Conservation (phyloP, 192 early-diverging fungal species). For the Gamsiella multidivaricata region DNA sequence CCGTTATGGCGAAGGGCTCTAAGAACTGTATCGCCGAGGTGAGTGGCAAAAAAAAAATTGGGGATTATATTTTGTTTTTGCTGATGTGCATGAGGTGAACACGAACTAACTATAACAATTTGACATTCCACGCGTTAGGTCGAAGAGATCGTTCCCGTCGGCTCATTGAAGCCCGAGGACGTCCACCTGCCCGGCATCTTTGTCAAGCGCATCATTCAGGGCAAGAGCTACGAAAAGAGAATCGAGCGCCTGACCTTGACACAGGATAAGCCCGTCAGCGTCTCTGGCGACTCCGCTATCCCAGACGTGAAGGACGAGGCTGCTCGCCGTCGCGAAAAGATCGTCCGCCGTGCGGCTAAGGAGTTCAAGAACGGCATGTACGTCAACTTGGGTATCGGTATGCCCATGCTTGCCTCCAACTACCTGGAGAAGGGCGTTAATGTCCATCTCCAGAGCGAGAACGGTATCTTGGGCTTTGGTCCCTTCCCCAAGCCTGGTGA, state of each 20-base stretch:
- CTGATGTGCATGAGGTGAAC: too few relatives aligned
- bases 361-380: conserved; percentile 85
- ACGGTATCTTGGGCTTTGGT: conserved; percentile 82
- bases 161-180: conserved; percentile 72
- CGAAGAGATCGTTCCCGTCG: conserved; percentile 81
- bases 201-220: conserved; percentile 78
- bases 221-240: conserved; percentile 77
- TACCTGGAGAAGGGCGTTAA: conserved; percentile 76
- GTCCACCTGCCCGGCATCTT: conserved; percentile 82
- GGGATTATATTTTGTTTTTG: too few relatives aligned
- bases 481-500: conserved; percentile 79
- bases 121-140: conserved; percentile 34
- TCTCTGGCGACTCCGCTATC: conserved; percentile 39
- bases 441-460: conserved; percentile 82
- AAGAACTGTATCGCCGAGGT: conserved; percentile 80
- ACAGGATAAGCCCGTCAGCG: conserved; percentile 42
- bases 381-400: conserved; percentile 80
- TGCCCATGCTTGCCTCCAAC: conserved; percentile 84
- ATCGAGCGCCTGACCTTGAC: conserved; percentile 74
- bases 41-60: neutral
- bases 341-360: conserved; percentile 79
- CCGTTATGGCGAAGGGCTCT: conserved; percentile 77
- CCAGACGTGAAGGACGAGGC: conserved; percentile 50
- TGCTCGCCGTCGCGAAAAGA: conserved; percentile 66
- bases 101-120: neutral